phyloP scores from a whole-genome alignment of 2,329 filamentous ascomycete species.

The Herpotrichia juniperi region DNA sequence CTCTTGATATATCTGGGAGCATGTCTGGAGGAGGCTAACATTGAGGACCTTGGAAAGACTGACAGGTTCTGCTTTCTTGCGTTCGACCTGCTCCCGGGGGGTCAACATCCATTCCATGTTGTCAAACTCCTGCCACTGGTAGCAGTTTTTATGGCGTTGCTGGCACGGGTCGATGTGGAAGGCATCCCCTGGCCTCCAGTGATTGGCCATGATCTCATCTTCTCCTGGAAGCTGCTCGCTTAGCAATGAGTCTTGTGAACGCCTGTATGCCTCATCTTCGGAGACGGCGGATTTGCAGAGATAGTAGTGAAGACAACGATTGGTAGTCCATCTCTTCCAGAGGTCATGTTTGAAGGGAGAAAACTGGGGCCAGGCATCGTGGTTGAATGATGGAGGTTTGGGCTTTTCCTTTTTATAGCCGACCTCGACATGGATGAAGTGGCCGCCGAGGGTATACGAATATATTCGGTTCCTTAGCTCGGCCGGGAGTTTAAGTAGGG shows the following conservation, averaged over 20 bases:
- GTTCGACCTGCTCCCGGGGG: background rate
- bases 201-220: background rate
- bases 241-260: constrained; percentile 6
- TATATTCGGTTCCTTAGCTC: constrained; percentile 10
- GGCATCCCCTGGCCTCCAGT: constrained; percentile 11
- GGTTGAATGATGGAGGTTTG: background rate
- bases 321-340: background rate
- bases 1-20: constrained; percentile 10
- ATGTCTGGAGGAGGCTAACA: constrained; percentile 6
- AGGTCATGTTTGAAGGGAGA: background rate
- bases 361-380: background rate
- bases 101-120: constrained; percentile 1
- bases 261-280: constrained; percentile 10
- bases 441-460: constrained; percentile 3
- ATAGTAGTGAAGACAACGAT: constrained; percentile 4
- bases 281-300: constrained; percentile 4
- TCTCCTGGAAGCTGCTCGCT: constrained; percentile 6
- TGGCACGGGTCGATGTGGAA: constrained; percentile 13
- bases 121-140: background rate
- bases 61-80: background rate
- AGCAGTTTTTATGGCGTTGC: constrained; percentile 9
- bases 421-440: constrained; percentile 12
- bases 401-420: background rate
- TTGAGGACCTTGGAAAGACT: background rate
- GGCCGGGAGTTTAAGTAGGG: constrained; percentile 7